Evolutionary conservation across 208 protist species (phyloP).

Genomic region (Wallacemonas rigidus): DNA sequence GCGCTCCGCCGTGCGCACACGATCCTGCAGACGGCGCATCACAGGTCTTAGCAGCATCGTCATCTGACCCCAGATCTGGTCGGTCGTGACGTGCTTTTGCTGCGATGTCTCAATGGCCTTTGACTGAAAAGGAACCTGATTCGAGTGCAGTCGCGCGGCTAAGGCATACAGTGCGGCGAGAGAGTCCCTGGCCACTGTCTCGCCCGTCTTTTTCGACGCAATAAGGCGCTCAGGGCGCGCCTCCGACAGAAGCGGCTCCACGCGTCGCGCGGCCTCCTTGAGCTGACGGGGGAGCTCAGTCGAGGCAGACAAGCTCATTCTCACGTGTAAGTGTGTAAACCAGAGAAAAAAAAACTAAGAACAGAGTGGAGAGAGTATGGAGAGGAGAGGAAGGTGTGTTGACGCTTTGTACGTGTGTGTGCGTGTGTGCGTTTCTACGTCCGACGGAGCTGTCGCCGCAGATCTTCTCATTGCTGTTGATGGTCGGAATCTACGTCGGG

Average conservation of each 20-base stretch:
- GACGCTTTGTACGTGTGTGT: too few relatives aligned
- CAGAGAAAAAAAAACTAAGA: conserved; percentile 13
- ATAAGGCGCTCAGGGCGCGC: conserved; percentile 49
- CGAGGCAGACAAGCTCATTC: conserved; percentile 18
- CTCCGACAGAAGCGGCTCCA: conserved; percentile 23
- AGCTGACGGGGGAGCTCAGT: conserved; percentile 36
- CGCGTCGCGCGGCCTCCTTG: conserved; percentile 5
- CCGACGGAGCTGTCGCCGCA: too few relatives aligned
- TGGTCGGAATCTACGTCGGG: too few relatives aligned
- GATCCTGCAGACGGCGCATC: conserved; percentile 70
- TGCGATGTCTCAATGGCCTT: conserved; percentile 59
- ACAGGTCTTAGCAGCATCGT: conserved; percentile 78
- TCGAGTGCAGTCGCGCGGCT: conserved; percentile 77
- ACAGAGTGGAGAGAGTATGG: conserved; percentile 6
- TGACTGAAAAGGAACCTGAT: conserved; percentile 58
- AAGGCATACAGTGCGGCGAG: conserved; percentile 74
- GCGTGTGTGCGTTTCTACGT: too few relatives aligned
- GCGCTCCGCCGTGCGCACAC: conserved; percentile 53
- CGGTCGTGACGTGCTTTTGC: conserved; percentile 68
- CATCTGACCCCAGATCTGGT: conserved; percentile 91
- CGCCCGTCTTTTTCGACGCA: conserved; percentile 39
- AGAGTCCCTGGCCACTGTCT: conserved; percentile 49
- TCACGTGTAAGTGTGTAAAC: not conserved
- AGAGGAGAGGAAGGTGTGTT: conserved; percentile 3
- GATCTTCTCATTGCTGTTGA: too few relatives aligned